Conservation (phyloP, 805 yeast species). For the Barnettozyma sp. region DNA sequence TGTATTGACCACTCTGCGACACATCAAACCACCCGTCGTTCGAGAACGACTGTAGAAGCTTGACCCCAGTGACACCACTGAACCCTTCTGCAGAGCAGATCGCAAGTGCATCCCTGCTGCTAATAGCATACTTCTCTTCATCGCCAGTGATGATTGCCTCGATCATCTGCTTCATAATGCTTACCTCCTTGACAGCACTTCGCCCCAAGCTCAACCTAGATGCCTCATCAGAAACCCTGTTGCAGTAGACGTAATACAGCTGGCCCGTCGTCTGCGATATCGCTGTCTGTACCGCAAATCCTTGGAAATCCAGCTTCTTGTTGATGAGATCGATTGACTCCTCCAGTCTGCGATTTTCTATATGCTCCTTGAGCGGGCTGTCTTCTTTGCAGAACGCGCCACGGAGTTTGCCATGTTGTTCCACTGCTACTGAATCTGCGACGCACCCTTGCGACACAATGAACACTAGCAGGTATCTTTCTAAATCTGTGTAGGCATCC, state of each 20-base stretch:
- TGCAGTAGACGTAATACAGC: slow-evolving; percentile 31
- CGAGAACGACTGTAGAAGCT: slow-evolving; percentile 33
- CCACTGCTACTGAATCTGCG: slow-evolving; percentile 7
- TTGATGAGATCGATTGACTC: slow-evolving; percentile 24
- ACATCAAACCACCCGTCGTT: slow-evolving; percentile 50
- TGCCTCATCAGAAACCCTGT: slow-evolving; percentile 29
- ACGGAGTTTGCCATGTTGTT: slow-evolving; percentile 7
- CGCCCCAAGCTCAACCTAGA: slow-evolving; percentile 31
- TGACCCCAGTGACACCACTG: slow-evolving; percentile 34
- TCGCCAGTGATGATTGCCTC: slow-evolving; percentile 30
- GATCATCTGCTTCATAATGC: slow-evolving; percentile 33
- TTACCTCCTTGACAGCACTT: slow-evolving; percentile 32
- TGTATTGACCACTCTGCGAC: slow-evolving; percentile 29
- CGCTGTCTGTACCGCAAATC: slow-evolving; percentile 33
- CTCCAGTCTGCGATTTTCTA: neutral
- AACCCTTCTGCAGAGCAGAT: slow-evolving; percentile 22
- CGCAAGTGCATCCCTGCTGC: slow-evolving; percentile 22
- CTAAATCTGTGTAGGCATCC: slow-evolving; percentile 11
- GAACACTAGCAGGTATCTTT: slow-evolving; percentile 27
- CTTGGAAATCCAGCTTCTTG: slow-evolving; percentile 23
- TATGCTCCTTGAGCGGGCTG: slow-evolving; percentile 5
- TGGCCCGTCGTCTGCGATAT: slow-evolving; percentile 31
- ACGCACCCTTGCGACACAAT: slow-evolving; percentile 26
- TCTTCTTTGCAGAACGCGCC: neutral
- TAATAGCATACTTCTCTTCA: slow-evolving; percentile 29